Conservation (phyloP, 2,329 filamentous ascomycete species). For the Phaeosphaeriaceae sp. region DNA sequence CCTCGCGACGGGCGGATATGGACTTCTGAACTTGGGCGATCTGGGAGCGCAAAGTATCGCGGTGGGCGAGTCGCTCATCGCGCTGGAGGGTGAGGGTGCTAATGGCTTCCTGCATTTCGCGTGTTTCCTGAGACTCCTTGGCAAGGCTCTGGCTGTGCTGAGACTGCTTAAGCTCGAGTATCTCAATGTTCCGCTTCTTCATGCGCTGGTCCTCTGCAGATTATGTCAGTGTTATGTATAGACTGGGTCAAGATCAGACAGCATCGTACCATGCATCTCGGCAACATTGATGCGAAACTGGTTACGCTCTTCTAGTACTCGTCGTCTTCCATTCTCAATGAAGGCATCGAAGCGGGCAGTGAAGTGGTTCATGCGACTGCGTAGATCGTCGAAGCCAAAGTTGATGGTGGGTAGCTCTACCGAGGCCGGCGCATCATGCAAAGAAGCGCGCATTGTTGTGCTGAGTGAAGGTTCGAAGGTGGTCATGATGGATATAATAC, state of each 20-base stretch:
- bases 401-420: conserved; percentile 87
- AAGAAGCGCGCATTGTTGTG: conserved; percentile 65
- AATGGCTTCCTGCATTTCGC: conserved; percentile 67
- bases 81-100: conserved; percentile 62
- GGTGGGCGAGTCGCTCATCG: conserved; percentile 60
- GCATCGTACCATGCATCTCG: conserved; percentile 78
- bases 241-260: background rate
- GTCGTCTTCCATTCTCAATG: conserved; percentile 88
- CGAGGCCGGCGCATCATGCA: conserved; percentile 68
- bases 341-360: conserved; percentile 90
- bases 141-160: conserved; percentile 76
- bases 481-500: conserved; percentile 57
- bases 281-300: conserved; percentile 90
- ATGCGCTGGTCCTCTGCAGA: conserved; percentile 84
- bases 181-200: conserved; percentile 86
- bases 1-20: conserved; percentile 73
- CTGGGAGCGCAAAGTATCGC: conserved; percentile 62
- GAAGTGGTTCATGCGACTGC: conserved; percentile 93
- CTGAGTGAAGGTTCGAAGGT: conserved; percentile 74
- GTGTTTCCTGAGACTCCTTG: conserved; percentile 76
- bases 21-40: conserved; percentile 71
- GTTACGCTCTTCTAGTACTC: conserved; percentile 90
- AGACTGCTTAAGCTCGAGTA: conserved; percentile 72
- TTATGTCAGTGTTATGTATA: conserved; percentile 10
- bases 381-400: conserved; percentile 94